These are phyloP conservation scores for Euphorbia schlechtendalii DNA, from an alignment of 441 rosid genomes.

Conservation along the genomic window DNA sequence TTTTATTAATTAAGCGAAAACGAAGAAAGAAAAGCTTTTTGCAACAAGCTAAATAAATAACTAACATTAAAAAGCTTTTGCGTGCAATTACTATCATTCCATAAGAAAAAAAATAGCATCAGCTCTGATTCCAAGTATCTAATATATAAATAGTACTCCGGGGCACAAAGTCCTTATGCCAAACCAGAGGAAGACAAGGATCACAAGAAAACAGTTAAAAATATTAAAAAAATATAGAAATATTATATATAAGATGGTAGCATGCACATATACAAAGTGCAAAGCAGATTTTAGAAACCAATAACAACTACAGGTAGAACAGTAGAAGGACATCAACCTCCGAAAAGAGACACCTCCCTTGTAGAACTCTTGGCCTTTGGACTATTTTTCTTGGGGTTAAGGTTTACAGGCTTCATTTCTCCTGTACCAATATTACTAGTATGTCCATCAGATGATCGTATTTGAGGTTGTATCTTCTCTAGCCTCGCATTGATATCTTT, in stretches of 20 bases:
- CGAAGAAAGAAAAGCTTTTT: background rate
- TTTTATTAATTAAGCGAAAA: background rate
- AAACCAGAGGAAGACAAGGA: background rate
- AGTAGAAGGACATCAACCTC: conserved; percentile 64
- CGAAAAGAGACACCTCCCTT: conserved; percentile 73
- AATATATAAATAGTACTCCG: background rate
- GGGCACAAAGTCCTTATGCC: background rate
- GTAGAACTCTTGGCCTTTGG: conserved; percentile 77
- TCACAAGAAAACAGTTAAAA: background rate
- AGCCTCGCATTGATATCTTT: conserved; percentile 95
- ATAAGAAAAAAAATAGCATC: background rate
- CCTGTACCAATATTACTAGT: conserved; percentile 38
- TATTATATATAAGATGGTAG: background rate
- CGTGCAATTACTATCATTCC: background rate
- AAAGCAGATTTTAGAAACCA: background rate
- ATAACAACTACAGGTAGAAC: conserved; percentile 13
- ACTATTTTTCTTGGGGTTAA: conserved; percentile 71
- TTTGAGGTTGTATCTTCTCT: conserved; percentile 80
- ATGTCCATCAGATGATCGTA: conserved; percentile 56
- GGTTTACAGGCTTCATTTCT: conserved; percentile 54
- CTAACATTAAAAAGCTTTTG: background rate
- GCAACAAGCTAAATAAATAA: background rate
- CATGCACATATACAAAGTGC: background rate
- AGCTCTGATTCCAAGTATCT: too few relatives aligned
- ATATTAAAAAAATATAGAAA: background rate